phyloP scores from a whole-genome alignment of 2,329 filamentous ascomycete species.

The Microdochium bolleyi region DNA sequence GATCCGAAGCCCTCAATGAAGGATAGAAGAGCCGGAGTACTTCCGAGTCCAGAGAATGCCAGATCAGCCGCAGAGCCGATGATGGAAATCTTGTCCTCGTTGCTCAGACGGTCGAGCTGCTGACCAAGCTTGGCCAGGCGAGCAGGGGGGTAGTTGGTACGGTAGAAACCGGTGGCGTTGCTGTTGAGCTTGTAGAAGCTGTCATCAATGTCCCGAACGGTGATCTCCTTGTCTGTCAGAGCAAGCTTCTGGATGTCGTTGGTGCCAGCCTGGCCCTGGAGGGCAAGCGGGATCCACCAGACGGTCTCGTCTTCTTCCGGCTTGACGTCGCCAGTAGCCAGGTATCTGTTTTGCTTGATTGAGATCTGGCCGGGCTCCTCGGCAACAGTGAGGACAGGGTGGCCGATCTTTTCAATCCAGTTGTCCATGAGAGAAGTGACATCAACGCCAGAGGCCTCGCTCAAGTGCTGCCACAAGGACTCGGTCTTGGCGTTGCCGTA shows the following conservation, averaged over 20 bases:
- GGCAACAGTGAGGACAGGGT: slow-evolving; percentile 78
- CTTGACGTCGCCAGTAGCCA: slow-evolving; percentile 85
- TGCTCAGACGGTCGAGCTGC: slow-evolving; percentile 66
- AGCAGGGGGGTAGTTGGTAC: slow-evolving; percentile 85
- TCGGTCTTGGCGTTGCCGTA: slow-evolving; percentile 88
- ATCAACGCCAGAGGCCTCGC: slow-evolving; percentile 79
- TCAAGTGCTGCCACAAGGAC: slow-evolving; percentile 84
- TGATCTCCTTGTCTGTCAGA: slow-evolving; percentile 69
- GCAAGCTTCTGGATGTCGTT: slow-evolving; percentile 56
- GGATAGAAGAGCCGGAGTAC: slow-evolving; percentile 71
- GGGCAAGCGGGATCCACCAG: slow-evolving; percentile 91
- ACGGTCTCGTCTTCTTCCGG: slow-evolving; percentile 83
- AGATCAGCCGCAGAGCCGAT: slow-evolving; percentile 85
- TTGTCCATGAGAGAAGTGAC: slow-evolving; percentile 82
- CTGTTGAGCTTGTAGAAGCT: slow-evolving; percentile 93
- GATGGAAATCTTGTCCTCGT: slow-evolving; percentile 87
- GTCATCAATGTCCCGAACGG: slow-evolving; percentile 64
- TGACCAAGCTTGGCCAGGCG: slow-evolving; percentile 74
- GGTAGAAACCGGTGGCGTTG: slow-evolving; percentile 80
- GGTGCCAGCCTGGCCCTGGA: slow-evolving; percentile 66
- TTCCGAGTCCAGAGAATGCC: slow-evolving; percentile 78
- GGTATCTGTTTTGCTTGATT: slow-evolving; percentile 80
- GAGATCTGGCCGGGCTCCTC: slow-evolving; percentile 79
- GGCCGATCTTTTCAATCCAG: slow-evolving; percentile 95
- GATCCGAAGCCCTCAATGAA: slow-evolving; percentile 77